Conservation (phyloP, 2,329 filamentous ascomycete species). For the Alternaria metachromatica region DNA sequence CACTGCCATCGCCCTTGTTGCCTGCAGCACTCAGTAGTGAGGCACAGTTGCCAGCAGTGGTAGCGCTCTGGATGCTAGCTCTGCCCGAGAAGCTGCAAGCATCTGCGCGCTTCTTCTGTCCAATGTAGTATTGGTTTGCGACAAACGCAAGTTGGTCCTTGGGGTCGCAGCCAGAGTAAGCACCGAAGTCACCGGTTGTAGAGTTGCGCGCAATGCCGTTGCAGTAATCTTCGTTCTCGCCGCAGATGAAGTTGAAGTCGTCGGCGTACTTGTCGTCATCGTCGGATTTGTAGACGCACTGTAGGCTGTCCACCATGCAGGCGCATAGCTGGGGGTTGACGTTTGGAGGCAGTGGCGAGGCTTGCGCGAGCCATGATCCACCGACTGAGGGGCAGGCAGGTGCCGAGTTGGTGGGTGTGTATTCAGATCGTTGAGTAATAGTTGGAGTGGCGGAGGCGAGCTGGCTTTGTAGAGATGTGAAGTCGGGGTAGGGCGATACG, state of each 20-base stretch:
- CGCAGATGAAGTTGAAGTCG: slow-evolving; percentile 79
- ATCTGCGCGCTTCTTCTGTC: slow-evolving; percentile 52
- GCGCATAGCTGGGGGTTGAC: slow-evolving; percentile 80
- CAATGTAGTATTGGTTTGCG: slow-evolving; percentile 72
- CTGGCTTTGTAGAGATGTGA: slow-evolving; percentile 71
- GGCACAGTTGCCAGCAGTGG: slow-evolving; percentile 61
- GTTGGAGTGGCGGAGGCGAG: slow-evolving; percentile 71
- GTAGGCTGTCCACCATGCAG: slow-evolving; percentile 79
- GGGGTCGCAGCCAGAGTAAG: slow-evolving; percentile 76
- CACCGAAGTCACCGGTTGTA: slow-evolving; percentile 72
- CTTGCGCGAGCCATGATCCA: slow-evolving; percentile 71
- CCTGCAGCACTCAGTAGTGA: slow-evolving; percentile 68
- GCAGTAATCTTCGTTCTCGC: slow-evolving; percentile 62
- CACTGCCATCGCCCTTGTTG: slow-evolving; percentile 62
- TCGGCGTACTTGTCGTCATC: slow-evolving; percentile 65
- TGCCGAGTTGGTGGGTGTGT: slow-evolving; percentile 73
- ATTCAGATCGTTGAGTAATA: slow-evolving; percentile 68
- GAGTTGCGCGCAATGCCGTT: slow-evolving; percentile 71
- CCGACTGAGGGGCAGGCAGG: slow-evolving; percentile 73
- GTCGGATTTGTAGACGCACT: slow-evolving; percentile 72
- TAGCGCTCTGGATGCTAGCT: slow-evolving; percentile 62
- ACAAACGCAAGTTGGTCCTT: slow-evolving; percentile 75
- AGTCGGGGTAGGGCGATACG: slow-evolving; percentile 73
- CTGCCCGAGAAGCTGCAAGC: slow-evolving; percentile 76
- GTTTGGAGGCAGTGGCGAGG: slow-evolving; percentile 75